phyloP scores from a whole-genome alignment of 805 yeast genomes.

The Cyberlindnera saturnus region DNA sequence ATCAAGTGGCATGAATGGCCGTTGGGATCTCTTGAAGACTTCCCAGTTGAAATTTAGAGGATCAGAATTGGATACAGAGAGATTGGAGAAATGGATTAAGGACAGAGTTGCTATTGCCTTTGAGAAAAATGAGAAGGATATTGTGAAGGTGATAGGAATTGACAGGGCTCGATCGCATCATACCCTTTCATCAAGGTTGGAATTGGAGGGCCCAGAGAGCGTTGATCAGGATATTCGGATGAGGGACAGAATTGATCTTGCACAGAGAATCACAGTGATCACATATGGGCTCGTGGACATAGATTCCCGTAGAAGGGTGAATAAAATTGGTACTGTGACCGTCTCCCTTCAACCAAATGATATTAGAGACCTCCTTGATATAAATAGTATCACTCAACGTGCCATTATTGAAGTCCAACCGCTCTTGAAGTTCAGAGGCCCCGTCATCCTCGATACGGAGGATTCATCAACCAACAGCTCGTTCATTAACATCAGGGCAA shows the following conservation, averaged over 20 bases:
- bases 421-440: conserved; percentile 9
- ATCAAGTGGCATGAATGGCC: conserved; percentile 7
- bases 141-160: conserved; percentile 7
- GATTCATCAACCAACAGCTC: conserved; percentile 5
- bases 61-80: conserved; percentile 9
- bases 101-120: conserved; percentile 15
- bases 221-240: conserved; percentile 17
- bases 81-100: conserved; percentile 9
- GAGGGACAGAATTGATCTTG: conserved; percentile 5
- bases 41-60: conserved; percentile 16
- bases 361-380: conserved; percentile 4
- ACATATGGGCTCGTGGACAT: conserved; percentile 16
- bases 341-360: conserved; percentile 13
- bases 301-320: conserved; percentile 2
- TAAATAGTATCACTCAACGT: neutral
- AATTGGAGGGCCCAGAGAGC: conserved; percentile 10
- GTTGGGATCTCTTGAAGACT: conserved; percentile 11
- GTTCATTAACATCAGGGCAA: conserved; percentile 17
- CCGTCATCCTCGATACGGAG: conserved; percentile 12
- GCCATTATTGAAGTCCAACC: conserved; percentile 10
- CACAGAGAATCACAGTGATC: conserved; percentile 13
- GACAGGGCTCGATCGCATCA: conserved; percentile 2
- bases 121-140: conserved; percentile 13
- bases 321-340: conserved; percentile 13
- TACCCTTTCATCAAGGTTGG: conserved; percentile 7